Conservation (phyloP, 2,329 filamentous ascomycete species). For the Colletotrichum sp. region DNA sequence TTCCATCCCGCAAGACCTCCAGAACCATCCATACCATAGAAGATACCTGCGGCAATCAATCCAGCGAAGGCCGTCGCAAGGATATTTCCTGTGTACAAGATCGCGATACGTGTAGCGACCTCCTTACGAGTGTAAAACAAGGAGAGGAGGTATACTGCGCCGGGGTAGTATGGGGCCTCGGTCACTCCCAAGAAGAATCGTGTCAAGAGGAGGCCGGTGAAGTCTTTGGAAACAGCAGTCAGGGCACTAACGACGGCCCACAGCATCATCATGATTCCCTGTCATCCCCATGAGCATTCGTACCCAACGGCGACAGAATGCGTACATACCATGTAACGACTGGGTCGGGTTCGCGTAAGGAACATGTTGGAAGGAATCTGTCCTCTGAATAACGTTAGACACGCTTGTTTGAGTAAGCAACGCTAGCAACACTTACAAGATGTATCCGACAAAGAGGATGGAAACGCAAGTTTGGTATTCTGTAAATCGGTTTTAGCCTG, state of each 20-base stretch:
- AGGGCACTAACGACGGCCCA: slow-evolving; percentile 22
- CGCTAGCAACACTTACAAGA: neutral
- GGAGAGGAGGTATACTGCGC: slow-evolving; percentile 56
- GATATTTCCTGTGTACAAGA: slow-evolving; percentile 64
- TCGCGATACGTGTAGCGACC: slow-evolving; percentile 64
- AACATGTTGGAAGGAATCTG: slow-evolving; percentile 24
- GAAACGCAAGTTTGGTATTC: slow-evolving; percentile 40
- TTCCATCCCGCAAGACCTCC: slow-evolving; percentile 42
- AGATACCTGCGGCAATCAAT: slow-evolving; percentile 68
- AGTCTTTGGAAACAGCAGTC: slow-evolving; percentile 38
- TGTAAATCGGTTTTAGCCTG: neutral
- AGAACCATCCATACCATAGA: slow-evolving; percentile 54
- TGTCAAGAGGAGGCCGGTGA: slow-evolving; percentile 34
- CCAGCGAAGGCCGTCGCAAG: slow-evolving; percentile 73
- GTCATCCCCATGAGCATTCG: neutral
- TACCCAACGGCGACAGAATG: rapidly evolving
- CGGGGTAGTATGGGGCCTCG: slow-evolving; percentile 30
- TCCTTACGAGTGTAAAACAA: slow-evolving; percentile 72
- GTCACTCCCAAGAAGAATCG: slow-evolving; percentile 40
- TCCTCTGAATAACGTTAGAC: neutral
- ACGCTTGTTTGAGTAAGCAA: rapidly evolving
- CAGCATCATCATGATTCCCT: slow-evolving; percentile 24
- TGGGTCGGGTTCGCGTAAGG: slow-evolving; percentile 19
- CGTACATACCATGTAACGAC: slow-evolving; percentile 19
- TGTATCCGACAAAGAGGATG: slow-evolving; percentile 35